Percentiles rank a stretch among this genome's conserved stretches.
Conservation (phyloP, 305 asterid species). For the Solanum chacoense region DNA sequence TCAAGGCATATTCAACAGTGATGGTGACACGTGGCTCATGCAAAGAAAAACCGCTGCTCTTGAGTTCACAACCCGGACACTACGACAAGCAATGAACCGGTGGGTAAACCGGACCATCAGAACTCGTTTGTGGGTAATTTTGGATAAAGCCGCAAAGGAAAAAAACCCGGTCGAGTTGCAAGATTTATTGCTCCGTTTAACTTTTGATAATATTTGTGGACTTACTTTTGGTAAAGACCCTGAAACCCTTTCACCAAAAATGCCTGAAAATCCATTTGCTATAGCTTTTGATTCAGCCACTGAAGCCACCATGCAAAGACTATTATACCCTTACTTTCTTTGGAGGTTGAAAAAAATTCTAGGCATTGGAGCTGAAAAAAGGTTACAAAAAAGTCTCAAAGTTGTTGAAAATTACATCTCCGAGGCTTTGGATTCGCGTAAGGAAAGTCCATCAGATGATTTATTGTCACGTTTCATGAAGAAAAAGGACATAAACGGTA, state of each 20-base stretch:
- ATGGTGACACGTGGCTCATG: constrained; percentile 66
- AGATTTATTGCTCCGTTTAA: constrained; percentile 40
- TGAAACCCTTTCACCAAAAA: constrained; percentile 33
- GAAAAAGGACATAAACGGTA: constrained; percentile 33
- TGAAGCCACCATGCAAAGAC: constrained; percentile 45
- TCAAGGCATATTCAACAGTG: constrained; percentile 52
- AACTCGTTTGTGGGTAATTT: constrained; percentile 34
- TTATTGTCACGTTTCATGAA: constrained; percentile 47
- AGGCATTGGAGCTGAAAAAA: constrained; percentile 46
- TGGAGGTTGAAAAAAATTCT: constrained; percentile 46
- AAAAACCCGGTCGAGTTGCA: constrained; percentile 40
- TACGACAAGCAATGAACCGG: constrained; percentile 55
- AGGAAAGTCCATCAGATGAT: constrained; percentile 39
- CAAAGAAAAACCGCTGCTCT: constrained; percentile 69
- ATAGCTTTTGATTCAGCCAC: constrained; percentile 53
- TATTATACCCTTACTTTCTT: constrained; percentile 39
- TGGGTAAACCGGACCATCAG: constrained; percentile 60
- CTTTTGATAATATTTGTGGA: constrained; percentile 55
- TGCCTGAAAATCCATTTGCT: constrained; percentile 44
- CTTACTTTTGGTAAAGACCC: constrained; percentile 59
- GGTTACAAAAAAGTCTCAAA: constrained; percentile 26
- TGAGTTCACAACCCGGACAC: constrained; percentile 57
- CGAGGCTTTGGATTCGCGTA: constrained; percentile 37
- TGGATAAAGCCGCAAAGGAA: constrained; percentile 27
- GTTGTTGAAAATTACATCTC: constrained; percentile 46